Conservation (phyloP, 2,329 filamentous ascomycete genomes). For the Dactylellina leptospora region DNA sequence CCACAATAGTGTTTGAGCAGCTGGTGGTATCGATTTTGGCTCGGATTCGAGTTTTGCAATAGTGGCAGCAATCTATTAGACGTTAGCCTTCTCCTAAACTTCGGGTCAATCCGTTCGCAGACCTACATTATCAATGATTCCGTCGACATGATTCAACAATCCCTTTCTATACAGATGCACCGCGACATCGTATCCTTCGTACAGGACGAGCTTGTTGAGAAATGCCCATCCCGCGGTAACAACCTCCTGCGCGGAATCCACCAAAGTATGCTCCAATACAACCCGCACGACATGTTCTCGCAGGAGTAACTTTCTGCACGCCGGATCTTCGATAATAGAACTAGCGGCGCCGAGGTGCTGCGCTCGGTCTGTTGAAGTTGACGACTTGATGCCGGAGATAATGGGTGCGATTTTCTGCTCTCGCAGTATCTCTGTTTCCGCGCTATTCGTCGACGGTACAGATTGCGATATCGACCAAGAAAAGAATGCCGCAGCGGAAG, state of each 20-base stretch:
- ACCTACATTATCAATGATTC: constrained; percentile 67
- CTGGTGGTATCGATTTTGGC: constrained; percentile 65
- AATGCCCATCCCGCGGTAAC: constrained; percentile 74
- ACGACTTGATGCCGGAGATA: constrained; percentile 69
- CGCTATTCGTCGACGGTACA: constrained; percentile 19
- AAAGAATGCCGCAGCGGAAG: constrained; percentile 28
- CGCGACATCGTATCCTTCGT: constrained; percentile 74
- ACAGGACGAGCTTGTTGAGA: constrained; percentile 68
- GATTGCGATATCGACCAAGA: constrained; percentile 19
- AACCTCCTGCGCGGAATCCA: constrained; percentile 71
- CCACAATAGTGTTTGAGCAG: constrained; percentile 67
- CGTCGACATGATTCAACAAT: constrained; percentile 63
- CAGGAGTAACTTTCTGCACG: constrained; percentile 72
- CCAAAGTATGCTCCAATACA: constrained; percentile 71
- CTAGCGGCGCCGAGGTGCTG: constrained; percentile 69
- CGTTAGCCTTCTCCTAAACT: constrained; percentile 6
- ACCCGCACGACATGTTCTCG: constrained; percentile 73
- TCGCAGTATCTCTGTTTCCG: constrained; percentile 61
- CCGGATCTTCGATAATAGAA: constrained; percentile 68
- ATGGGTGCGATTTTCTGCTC: constrained; percentile 72
- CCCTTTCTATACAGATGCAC: constrained; percentile 72
- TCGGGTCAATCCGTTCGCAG: no score
- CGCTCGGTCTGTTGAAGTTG: constrained; percentile 69
- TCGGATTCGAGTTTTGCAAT: constrained; percentile 59
- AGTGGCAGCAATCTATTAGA: constrained; percentile 27